These are phyloP conservation scores for Ophiostoma fasciatum DNA, from an alignment of 2,329 filamentous ascomycete genomes.

Conservation along the genomic window DNA sequence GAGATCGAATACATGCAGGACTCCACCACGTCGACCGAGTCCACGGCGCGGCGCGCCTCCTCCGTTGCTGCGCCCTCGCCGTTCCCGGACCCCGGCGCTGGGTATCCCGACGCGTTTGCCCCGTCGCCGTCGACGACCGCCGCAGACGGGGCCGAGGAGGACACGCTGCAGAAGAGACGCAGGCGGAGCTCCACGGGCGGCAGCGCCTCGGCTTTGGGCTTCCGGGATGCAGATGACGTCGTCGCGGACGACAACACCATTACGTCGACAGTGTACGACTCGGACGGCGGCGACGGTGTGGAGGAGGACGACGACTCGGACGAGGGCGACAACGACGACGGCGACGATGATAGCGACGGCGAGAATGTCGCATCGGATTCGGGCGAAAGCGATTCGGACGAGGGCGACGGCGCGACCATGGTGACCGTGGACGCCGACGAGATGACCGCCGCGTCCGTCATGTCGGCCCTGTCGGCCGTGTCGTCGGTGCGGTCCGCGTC, in stretches of 20 bases:
- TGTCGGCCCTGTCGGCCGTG: constrained; percentile 34
- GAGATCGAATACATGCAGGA: constrained; percentile 82
- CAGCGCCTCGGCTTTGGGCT: constrained; percentile 29
- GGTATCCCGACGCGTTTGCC: constrained; percentile 45
- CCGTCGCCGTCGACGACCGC: constrained; percentile 44
- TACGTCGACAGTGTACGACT: constrained; percentile 68
- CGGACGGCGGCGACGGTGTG: constrained; percentile 40
- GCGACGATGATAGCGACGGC: constrained; percentile 20
- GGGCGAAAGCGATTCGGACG: constrained; percentile 41
- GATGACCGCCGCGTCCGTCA: constrained; percentile 52
- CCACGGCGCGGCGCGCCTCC: constrained; percentile 60
- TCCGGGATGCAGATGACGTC: too few species aligned
- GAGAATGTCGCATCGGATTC: constrained; percentile 31
- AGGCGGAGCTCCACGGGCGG: constrained; percentile 49
- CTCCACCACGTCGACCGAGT: constrained; percentile 66
- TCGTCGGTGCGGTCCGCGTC: constrained; percentile 37
- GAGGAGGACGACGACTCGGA: constrained; percentile 40
- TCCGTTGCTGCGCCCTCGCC: constrained; percentile 27
- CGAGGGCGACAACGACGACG: constrained; percentile 32
- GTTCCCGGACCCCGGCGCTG: constrained; percentile 18
- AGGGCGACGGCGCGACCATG: constrained; percentile 58
- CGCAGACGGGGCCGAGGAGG: constrained; percentile 45
- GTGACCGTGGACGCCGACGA: constrained; percentile 75
- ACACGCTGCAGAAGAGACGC: constrained; percentile 45
- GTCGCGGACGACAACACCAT: constrained; percentile 35